Base-by-base conservation (phyloP, 2,329 filamentous ascomycete species). In the Fusarium bulbicola region DNA sequence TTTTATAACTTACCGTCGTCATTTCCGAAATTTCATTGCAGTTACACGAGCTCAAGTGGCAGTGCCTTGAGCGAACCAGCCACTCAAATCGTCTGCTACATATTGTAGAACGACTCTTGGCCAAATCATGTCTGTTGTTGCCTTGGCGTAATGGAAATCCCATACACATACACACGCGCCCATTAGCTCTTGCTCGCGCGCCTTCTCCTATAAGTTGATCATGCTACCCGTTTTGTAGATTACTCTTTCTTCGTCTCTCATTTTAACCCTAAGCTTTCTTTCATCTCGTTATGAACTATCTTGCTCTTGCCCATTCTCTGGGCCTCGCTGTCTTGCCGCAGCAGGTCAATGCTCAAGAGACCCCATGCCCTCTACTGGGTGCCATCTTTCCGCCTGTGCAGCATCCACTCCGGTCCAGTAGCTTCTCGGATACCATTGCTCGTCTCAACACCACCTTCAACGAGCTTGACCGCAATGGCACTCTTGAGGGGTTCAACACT, bases 291-390 rank as follows among this genome's bases (percentile, higher is more conserved):
- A 32, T 50, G 47, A 18, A 34, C 4, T 32, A 21, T 13, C 4
- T 43, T 61, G 9, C 5, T 26, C 12, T 43, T 14, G 13, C 18
- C 8, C 43, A 61, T 6, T 18, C 43, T 12, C 14, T 63, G 7
- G 14, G 36, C 9, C 30, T 63, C 7, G 40, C 34, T n/a, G 9
- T 12, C 24, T 14, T 49, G 3, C 56, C 26, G 15, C 47, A 34
- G 13, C 39, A 54, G 28, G n/a, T 16, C 20, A 7, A 47, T 24
- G 9, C 63, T 7, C 32, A 52, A 37, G 26, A 40, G n/a, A 8
- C 15, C 3, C 37, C 37, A n/a, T 65, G 63, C 13, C 59, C 63
- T 47, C 47, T 64, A 18, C 20, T 65, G 5, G 47, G 63, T 18
- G 14, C 63, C 13, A n/a, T 65, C 14, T 63, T 63, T 18, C 63